These are phyloP conservation scores for Annulohypoxylon moriforme DNA, from an alignment of 495 filamentous ascomycete genomes.

Conservation along the genomic window DNA sequence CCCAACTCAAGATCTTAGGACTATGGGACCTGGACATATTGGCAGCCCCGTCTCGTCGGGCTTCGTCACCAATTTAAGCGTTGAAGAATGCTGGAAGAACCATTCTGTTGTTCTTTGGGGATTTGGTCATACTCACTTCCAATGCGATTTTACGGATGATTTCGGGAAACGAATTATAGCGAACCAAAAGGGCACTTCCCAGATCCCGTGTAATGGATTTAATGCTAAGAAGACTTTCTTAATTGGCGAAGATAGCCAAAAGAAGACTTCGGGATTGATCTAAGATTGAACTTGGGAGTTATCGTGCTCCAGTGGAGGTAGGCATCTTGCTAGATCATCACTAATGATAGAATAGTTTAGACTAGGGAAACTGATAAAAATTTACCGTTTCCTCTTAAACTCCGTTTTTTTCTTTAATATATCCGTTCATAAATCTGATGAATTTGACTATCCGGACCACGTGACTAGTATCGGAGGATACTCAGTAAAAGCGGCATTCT, in stretches of 20 bases:
- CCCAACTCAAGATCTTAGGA: neutral
- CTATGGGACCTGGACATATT: neutral
- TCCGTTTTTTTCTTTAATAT: neutral
- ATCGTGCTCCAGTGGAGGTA: neutral
- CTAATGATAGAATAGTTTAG: neutral
- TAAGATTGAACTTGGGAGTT: neutral
- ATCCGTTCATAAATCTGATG: neutral
- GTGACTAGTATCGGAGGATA: neutral
- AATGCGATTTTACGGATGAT: neutral
- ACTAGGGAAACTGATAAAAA: neutral
- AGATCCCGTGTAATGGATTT: neutral
- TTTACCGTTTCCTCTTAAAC: neutral
- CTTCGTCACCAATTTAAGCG: neutral
- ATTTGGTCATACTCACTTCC: neutral
- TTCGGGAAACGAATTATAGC: neutral
- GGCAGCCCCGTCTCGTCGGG: neutral
- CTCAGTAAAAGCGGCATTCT: slow-evolving; percentile 6
- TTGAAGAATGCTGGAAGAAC: neutral
- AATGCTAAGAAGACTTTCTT: neutral
- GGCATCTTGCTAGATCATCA: neutral
- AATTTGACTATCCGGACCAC: neutral
- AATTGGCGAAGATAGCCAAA: neutral
- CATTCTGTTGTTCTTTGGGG: neutral
- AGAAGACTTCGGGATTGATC: neutral
- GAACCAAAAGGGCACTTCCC: neutral